These are phyloP conservation scores for Hypoxylon trugodes DNA, from an alignment of 495 filamentous ascomycete species.

Conservation along the genomic window DNA sequence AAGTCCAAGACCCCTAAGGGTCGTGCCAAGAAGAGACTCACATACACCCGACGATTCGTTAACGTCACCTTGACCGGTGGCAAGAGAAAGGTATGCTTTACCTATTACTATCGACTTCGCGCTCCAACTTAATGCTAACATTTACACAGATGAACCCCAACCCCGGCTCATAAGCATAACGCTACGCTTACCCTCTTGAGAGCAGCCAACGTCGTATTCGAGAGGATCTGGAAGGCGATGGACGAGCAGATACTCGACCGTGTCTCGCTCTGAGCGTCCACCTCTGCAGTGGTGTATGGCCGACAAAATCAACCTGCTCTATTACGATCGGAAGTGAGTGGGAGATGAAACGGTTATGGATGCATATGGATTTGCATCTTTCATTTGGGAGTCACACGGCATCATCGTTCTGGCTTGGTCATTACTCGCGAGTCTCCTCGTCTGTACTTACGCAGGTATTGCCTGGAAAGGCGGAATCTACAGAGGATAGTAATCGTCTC, in stretches of 20 bases:
- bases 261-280: slow-evolving; percentile 35
- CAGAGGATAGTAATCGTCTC: slow-evolving; percentile 31
- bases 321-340: slow-evolving; percentile 27
- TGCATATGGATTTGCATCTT: slow-evolving; percentile 39
- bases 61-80: slow-evolving; percentile 99
- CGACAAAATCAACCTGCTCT: slow-evolving; percentile 34
- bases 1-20: slow-evolving; percentile 96
- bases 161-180: slow-evolving; percentile 51
- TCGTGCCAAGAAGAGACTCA: slow-evolving; percentile 96
- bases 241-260: slow-evolving; percentile 17
- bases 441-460: slow-evolving; percentile 41
- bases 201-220: slow-evolving; percentile 36
- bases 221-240: slow-evolving; percentile 36
- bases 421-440: slow-evolving; percentile 27
- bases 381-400: slow-evolving; percentile 42
- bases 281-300: slow-evolving; percentile 29
- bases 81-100: slow-evolving; percentile 87
- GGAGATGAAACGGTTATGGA: slow-evolving; percentile 35
- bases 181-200: slow-evolving; percentile 25
- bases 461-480: slow-evolving; percentile 33
- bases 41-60: slow-evolving; percentile 98
- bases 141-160: slow-evolving; percentile 59
- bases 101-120: neutral
- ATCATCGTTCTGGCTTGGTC: slow-evolving; percentile 41
- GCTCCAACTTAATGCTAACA: slow-evolving; percentile 2